phyloP scores from a whole-genome alignment of 1,139 yeast genomes.

The Wickerhamiella infanticola region DNA sequence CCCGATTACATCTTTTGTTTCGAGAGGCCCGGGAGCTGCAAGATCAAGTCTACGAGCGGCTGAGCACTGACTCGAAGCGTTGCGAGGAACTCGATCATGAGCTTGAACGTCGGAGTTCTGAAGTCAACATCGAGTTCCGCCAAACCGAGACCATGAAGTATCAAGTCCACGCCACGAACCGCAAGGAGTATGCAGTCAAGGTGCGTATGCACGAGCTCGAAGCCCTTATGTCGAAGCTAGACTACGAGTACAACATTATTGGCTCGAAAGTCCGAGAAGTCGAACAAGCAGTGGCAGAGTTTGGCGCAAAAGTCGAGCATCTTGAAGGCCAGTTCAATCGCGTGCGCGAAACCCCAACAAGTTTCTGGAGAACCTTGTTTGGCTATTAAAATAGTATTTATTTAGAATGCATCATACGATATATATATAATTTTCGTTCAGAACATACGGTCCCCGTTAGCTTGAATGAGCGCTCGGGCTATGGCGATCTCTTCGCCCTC shows the following conservation, averaged over 20 bases:
- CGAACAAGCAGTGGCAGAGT: slow-evolving; percentile 49
- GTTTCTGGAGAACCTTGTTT: not conserved
- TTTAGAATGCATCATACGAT: not conserved
- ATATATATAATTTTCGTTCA: not conserved
- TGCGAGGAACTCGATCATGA: slow-evolving; percentile 1
- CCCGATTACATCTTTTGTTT: slow-evolving; percentile 9
- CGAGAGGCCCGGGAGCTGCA: slow-evolving; percentile 10
- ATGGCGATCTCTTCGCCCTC: slow-evolving; percentile 44
- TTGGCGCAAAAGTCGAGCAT: slow-evolving; percentile 20
- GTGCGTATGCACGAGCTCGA: slow-evolving; percentile 46
- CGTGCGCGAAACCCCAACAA: not conserved
- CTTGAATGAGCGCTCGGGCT: slow-evolving; percentile 50
- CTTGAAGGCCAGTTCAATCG: slow-evolving; percentile 10
- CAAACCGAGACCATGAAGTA: slow-evolving; percentile 12
- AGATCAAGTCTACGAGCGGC: slow-evolving; percentile 7
- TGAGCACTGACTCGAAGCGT: slow-evolving; percentile 5
- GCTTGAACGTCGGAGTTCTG: slow-evolving; percentile 5
- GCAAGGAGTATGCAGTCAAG: slow-evolving; percentile 26
- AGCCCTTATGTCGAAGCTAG: slow-evolving; percentile 56
- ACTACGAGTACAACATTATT: slow-evolving; percentile 64
- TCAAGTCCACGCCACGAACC: slow-evolving; percentile 24
- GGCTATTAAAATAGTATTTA: not conserved
- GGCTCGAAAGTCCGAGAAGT: slow-evolving; percentile 64
- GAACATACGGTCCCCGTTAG: slow-evolving; percentile 28
- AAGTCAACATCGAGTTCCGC: slow-evolving; percentile 10